These are phyloP conservation scores for Aspergillus fijiensis DNA, from an alignment of 2,329 filamentous ascomycete genomes.

Conservation along the genomic window DNA sequence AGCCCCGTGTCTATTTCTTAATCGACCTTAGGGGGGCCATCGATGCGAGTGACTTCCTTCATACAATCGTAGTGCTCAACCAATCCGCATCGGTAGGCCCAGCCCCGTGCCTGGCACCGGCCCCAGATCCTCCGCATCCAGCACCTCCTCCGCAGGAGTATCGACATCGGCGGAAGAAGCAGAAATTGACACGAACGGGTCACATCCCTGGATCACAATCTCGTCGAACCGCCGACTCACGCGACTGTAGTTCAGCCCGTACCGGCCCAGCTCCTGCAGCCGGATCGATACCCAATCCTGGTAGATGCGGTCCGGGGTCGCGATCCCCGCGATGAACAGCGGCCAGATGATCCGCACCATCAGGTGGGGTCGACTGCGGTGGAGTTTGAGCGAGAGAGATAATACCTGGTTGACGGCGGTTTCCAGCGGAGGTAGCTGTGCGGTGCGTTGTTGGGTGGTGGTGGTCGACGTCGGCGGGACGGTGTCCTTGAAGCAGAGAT, in stretches of 20 bases:
- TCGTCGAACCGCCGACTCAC: constrained; percentile 25
- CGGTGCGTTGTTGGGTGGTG: not conserved
- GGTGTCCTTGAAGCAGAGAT: constrained; percentile 24
- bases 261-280: constrained; percentile 25
- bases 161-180: no score
- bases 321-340: constrained; percentile 27
- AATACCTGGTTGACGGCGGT: constrained; percentile 24
- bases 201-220: constrained; percentile 20
- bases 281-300: constrained; percentile 31
- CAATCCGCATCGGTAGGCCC: no score
- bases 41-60: no score
- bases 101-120: no score
- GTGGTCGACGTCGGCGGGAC: constrained; percentile 1
- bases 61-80: no score
- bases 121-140: no score
- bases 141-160: no score
- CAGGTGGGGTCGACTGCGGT: constrained; percentile 23
- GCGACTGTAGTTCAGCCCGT: constrained; percentile 25
- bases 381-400: constrained; percentile 24
- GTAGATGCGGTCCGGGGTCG: constrained; percentile 26
- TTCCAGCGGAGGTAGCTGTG: constrained; percentile 16
- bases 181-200: constrained; percentile 10
- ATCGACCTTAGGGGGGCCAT: no score
- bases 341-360: constrained; percentile 28
- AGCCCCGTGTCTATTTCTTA: no score